Evolutionary conservation across 129 eudicot species (phyloP), one percentile per base, ranked within the genome.

Genomic region (Cynara cardunculus): DNA sequence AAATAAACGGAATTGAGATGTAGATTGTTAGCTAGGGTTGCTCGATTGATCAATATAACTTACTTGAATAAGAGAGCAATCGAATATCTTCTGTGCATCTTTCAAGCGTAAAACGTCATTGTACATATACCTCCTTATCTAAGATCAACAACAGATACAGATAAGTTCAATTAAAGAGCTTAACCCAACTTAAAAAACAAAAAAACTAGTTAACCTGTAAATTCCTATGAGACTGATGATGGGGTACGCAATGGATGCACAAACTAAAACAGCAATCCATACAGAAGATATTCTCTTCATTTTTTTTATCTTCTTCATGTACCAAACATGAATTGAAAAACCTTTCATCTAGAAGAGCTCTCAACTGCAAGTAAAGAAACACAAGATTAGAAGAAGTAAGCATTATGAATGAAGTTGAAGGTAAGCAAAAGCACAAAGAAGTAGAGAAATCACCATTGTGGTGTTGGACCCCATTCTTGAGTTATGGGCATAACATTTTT

Each of bases 61-160:
- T 53, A 82, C 81, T 59, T 82, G 81, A 32, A 82, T 82, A 69
- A 9, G 31, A 7, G 85, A 69, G 65, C 77, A 82, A 64, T 82
- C 77, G 70, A 68, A 82, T 21, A 75, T 75, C 81, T 75, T 82
- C 0, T 49, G 72, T 11, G 81, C 85, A 31, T 82, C 85, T 75
- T 69, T 82, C 64, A 75, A 25, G 13, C 85, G 81, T 46, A 82
- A 34, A 24, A 82, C 85, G 53, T 82, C 85, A 37, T 76, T 82
- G 46, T 82, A 82, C 85, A 82, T 82, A 70, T 82, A 82, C 65
- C 77, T 82, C 81, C 81, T 75, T 76, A 82, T 69, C 85, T 82
- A 34, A 69, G 22, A 68, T 8, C 13, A 74, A 16, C 61, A 46
- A 30, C 80, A 46, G 9, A 46, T 19, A 30, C 37, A 56, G 1